Percentiles rank a stretch among this genome's conserved stretches.
These are phyloP conservation scores for Arabidopsis thaliana DNA, from an alignment of 345 rosid species.

Conservation along the genomic window DNA sequence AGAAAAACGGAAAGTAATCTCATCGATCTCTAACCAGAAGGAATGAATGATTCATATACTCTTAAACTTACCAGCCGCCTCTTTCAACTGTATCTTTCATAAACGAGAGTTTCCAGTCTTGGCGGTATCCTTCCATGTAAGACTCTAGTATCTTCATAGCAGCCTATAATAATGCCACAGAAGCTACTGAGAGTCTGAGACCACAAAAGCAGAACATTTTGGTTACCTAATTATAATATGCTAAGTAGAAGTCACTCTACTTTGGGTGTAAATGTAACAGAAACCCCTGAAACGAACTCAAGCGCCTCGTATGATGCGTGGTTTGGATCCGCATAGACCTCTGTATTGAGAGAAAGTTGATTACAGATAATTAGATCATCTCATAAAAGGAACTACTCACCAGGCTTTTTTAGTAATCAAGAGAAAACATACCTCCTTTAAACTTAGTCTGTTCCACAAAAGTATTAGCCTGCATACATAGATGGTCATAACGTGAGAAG, in stretches of 20 bases:
- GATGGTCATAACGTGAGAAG: constrained; percentile 5
- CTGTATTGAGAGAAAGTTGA: constrained; percentile 49
- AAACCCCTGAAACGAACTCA: constrained; percentile 75
- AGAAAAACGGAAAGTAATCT: not conserved
- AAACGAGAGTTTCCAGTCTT: constrained; percentile 93
- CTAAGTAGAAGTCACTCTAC: constrained; percentile 48
- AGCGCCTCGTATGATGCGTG: constrained; percentile 80
- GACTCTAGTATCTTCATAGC: constrained; percentile 84
- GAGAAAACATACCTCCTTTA: constrained; percentile 69
- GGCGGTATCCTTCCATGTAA: constrained; percentile 94
- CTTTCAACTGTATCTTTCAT: constrained; percentile 72
- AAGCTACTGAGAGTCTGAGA: constrained; percentile 8
- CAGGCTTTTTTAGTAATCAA: not conserved
- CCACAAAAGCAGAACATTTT: constrained; percentile 1
- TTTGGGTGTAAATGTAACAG: constrained; percentile 82
- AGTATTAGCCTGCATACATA: constrained; percentile 69
- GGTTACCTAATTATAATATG: not conserved
- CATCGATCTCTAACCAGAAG: not conserved
- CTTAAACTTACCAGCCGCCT: constrained; percentile 85
- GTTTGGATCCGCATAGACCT: constrained; percentile 93
- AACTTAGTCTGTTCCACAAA: constrained; percentile 86
- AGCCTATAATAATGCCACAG: constrained; percentile 50
- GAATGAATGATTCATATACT: not conserved
- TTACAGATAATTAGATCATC: constrained; percentile 7
- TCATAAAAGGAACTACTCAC: constrained; percentile 22